Conservation (phyloP, 257 asterid genomes). For the Capsicum rhomboideum region DNA sequence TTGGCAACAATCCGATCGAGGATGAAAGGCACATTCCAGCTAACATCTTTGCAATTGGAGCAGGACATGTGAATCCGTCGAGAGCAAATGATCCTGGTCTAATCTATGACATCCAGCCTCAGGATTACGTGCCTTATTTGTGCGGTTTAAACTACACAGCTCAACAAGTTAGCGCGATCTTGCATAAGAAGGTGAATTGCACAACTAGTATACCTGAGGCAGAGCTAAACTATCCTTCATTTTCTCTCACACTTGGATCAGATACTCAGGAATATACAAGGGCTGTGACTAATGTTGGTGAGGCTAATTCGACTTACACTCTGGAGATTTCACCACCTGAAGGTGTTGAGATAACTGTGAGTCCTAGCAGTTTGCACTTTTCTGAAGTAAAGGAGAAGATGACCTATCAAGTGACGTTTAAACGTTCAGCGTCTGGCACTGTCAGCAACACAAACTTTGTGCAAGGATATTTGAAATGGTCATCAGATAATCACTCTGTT, state of each 20-base stretch:
- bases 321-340: background rate
- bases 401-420: conserved; percentile 1
- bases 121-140: conserved; percentile 14
- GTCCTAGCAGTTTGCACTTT: background rate
- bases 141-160: conserved; percentile 13
- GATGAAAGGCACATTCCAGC: conserved; percentile 5
- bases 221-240: conserved; percentile 14
- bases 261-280: conserved; percentile 5
- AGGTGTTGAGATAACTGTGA: conserved; percentile 3
- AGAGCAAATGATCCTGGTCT: conserved; percentile 18
- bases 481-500: background rate
- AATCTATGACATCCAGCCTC: conserved; percentile 2
- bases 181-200: background rate
- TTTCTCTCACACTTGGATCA: conserved; percentile 5
- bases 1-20: background rate
- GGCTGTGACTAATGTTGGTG: conserved; percentile 12
- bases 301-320: background rate
- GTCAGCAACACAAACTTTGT: background rate
- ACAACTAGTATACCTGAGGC: conserved; percentile 1
- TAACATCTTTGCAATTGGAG: conserved; percentile 3
- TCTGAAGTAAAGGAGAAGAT: background rate
- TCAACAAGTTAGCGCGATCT: background rate
- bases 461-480: conserved; percentile 11
- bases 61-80: conserved; percentile 13
- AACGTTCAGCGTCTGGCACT: background rate